Evolutionary conservation across 2,329 filamentous ascomycete species (phyloP).

Genomic region (Capronia americana): DNA sequence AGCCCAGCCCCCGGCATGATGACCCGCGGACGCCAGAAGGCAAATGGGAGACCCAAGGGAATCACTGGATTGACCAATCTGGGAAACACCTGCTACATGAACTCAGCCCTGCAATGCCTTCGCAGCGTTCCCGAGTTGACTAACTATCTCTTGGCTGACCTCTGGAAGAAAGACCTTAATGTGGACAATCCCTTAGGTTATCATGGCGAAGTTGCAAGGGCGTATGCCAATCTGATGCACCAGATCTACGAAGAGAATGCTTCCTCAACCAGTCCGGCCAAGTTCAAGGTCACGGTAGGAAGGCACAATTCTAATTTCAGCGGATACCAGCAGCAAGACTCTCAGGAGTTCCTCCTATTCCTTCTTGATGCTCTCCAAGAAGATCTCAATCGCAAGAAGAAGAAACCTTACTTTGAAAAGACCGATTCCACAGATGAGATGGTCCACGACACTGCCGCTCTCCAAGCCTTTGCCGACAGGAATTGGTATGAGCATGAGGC

Average conservation of each 20-base stretch:
- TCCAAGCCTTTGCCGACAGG: conserved; percentile 82
- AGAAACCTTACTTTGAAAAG: conserved; percentile 97
- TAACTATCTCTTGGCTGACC: conserved; percentile 80
- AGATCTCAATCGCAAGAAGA: conserved; percentile 88
- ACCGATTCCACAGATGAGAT: conserved; percentile 97
- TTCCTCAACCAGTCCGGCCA: conserved; percentile 75
- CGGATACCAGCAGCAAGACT: conserved; percentile 95
- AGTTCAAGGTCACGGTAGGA: conserved; percentile 84
- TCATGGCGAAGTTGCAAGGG: conserved; percentile 82
- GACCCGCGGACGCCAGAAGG: conserved; percentile 74
- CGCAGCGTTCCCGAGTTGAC: conserved; percentile 92
- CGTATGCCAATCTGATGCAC: conserved; percentile 77
- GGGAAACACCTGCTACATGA: conserved; percentile 99
- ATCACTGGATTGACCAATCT: conserved; percentile 86
- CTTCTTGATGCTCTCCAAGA: conserved; percentile 93
- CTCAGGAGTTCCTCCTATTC: conserved; percentile 95
- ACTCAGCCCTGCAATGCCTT: conserved; percentile 93
- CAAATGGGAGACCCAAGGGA: conserved; percentile 73
- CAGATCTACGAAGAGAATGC: conserved; percentile 76
- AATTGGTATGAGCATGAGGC: conserved; percentile 92
- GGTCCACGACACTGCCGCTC: conserved; percentile 79
- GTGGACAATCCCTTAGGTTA: conserved; percentile 83
- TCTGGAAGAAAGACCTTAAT: conserved; percentile 83
- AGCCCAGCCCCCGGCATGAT: conserved; percentile 70
- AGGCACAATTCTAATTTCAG: conserved; percentile 84